Conservation (phyloP, 2,329 filamentous ascomycete genomes). For the Talaromyces sp. region DNA sequence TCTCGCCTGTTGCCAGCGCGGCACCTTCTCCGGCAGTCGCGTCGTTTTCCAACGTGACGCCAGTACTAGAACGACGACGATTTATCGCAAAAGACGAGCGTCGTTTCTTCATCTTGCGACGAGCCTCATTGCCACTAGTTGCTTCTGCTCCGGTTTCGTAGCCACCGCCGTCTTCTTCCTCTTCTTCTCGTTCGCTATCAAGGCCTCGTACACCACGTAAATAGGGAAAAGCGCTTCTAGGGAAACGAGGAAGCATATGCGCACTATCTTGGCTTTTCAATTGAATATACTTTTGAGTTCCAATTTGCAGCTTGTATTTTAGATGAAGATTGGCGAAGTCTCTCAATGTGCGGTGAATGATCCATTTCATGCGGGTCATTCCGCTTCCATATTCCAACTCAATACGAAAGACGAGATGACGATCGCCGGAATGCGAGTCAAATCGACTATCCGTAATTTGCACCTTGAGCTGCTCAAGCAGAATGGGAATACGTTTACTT, state of each 20-base stretch:
- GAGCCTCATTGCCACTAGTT: conserved; percentile 65
- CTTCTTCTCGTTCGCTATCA: conserved; percentile 75
- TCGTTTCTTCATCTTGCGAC: conserved; percentile 50
- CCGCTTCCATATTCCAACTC: conserved; percentile 96
- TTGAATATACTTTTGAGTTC: conserved; percentile 78
- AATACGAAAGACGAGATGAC: conserved; percentile 85
- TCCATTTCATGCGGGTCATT: conserved; percentile 94
- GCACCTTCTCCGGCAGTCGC: conserved; percentile 33
- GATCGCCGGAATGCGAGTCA: conserved; percentile 54
- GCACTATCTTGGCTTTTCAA: conserved; percentile 64
- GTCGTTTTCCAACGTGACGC: conserved; percentile 39
- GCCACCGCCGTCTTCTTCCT: conserved; percentile 49
- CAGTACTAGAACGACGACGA: conserved; percentile 57
- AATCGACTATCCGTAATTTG: conserved; percentile 77
- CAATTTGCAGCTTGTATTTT: conserved; percentile 84
- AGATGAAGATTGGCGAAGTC: conserved; percentile 92
- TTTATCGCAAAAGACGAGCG: conserved; percentile 56
- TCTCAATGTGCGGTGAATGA: conserved; percentile 77
- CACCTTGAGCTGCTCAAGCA: conserved; percentile 91
- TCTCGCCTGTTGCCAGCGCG: conserved; percentile 44
- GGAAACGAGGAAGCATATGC: conserved; percentile 84
- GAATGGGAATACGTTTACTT: conserved; percentile 88
- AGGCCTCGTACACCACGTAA: conserved; percentile 75
- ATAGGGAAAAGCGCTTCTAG: conserved; percentile 84
- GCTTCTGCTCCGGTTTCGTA: conserved; percentile 59